These are phyloP conservation scores for Russula griseocarnosa DNA, from an alignment of 768 basidiomycete species.

Conservation along the genomic window DNA sequence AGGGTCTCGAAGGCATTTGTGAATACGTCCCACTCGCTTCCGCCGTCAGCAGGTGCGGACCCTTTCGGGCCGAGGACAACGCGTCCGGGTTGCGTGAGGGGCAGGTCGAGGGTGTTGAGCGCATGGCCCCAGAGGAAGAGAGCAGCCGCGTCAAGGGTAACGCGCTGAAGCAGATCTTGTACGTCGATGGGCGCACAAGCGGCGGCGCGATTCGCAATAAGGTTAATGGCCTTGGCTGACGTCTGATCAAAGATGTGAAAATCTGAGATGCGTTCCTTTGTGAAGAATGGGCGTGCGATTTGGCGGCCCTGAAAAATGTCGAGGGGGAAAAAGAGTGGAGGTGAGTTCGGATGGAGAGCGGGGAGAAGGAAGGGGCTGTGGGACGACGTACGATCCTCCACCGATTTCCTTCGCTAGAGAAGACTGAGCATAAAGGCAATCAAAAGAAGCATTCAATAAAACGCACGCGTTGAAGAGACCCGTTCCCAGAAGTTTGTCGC, in stretches of 20 bases:
- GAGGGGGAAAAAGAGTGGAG: constrained; percentile 1
- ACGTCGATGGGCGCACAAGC: constrained; percentile 8
- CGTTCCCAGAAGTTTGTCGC: constrained; percentile 41
- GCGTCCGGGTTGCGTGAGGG: constrained; percentile 40
- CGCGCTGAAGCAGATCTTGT: constrained; percentile 45
- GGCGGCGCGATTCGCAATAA: constrained; percentile 16
- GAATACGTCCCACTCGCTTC: constrained; percentile 24
- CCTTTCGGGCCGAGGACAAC: constrained; percentile 26
- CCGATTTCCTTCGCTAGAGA: constrained; percentile 22
- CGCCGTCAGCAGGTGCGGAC: constrained; percentile 23
- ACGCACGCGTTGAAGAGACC: constrained; percentile 58
- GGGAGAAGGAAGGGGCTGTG: not conserved
- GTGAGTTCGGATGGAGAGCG: constrained; percentile 7
- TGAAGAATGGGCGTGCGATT: constrained; percentile 40
- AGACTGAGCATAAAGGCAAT: constrained; percentile 21
- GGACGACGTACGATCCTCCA: constrained; percentile 23
- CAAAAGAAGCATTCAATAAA: constrained; percentile 11
- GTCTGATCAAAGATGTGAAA: constrained; percentile 37
- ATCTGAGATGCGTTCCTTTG: constrained; percentile 36
- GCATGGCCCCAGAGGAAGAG: constrained; percentile 50
- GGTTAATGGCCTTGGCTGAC: constrained; percentile 30
- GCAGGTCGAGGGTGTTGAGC: constrained; percentile 39
- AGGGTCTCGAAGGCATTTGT: constrained; percentile 23
- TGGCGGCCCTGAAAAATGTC: constrained; percentile 32
- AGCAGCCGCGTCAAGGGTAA: constrained; percentile 52